Evolutionary conservation across 108 stramenopile genomes (phyloP), one percentile per base, ranked within the genome.

Genomic region (Pseudonitzschia pungens): DNA sequence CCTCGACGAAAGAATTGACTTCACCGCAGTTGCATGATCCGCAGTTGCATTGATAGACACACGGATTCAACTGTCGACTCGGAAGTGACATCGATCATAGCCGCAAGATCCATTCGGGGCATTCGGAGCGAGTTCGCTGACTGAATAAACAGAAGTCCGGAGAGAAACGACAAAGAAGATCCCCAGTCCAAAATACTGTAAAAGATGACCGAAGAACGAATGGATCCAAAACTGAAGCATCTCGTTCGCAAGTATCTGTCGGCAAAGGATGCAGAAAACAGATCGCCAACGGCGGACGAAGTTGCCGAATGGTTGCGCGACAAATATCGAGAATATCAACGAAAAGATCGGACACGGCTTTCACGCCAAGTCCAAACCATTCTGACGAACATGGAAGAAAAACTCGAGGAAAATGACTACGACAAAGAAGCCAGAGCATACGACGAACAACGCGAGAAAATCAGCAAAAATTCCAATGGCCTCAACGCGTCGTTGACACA

Each of bases 261-360:
- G 14, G 53, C 24, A 11, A 71, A 68, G 32, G 65, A 59, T 26
- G 18, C 50, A 5, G 31, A 58, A 31, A 62, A 16, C n/a, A 40
- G 31, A n/a, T 15, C 31, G 16, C 74, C 71, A 28, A 78, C 74
- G 26, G 65, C 57, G 0, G 85, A 86, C 70, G 53, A 79, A 36
- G 53, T 82, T 27, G 68, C 76, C 20, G 59, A 76, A 28, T 73
- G 74, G 24, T 50, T 86, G 55, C 44, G 69, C n/a, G 68, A 75
- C 3, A 75, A 86, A 32, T 82, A 89, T 70, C 86, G 88, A 18
- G 90, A 92, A 65, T 92, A 92, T 68, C 81, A 82, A 77, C 74
- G 90, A n/a, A 92, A 89, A 65, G 86, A 89, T 41, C 28, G 56
- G 0, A 65, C 68, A 9, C 69, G 69, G 67, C 66, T 92, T 12